These are phyloP conservation scores for Purpureocillium takamizusanense DNA, from an alignment of 2,329 filamentous ascomycete species.

Conservation along the genomic window DNA sequence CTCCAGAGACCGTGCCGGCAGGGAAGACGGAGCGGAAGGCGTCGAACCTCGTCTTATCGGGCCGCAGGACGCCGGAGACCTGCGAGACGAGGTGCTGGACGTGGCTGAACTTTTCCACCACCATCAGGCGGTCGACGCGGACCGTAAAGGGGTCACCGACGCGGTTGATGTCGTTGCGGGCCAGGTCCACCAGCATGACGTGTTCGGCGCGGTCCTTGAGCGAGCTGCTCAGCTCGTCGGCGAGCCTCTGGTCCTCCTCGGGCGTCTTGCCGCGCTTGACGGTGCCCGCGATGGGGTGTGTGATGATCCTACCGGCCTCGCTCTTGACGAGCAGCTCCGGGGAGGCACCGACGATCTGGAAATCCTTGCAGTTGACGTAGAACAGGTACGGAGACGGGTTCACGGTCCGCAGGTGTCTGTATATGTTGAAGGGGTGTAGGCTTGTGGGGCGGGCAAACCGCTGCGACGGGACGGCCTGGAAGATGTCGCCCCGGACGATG, in stretches of 20 bases:
- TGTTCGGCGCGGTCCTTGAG: conserved; percentile 92
- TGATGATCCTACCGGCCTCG: conserved; percentile 79
- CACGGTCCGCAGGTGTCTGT: conserved; percentile 89
- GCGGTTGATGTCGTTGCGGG: conserved; percentile 92
- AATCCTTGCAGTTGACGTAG: conserved; percentile 84
- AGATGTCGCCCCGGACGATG: conserved; percentile 87
- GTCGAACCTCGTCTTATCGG: conserved; percentile 82
- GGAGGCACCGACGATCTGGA: conserved; percentile 91
- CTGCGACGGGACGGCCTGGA: conserved; percentile 94
- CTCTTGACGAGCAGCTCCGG: conserved; percentile 92
- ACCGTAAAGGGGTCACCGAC: conserved; percentile 87
- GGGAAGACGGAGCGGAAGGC: conserved; percentile 96
- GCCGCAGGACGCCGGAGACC: conserved; percentile 80
- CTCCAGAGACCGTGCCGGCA: conserved; percentile 88
- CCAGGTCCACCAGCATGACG: conserved; percentile 95
- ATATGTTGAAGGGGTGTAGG: conserved; percentile 96
- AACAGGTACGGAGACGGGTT: conserved; percentile 98
- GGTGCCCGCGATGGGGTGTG: conserved; percentile 93
- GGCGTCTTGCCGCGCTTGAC: conserved; percentile 75
- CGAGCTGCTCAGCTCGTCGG: conserved; percentile 65
- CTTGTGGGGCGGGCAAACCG: conserved; percentile 81
- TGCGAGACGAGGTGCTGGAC: conserved; percentile 96
- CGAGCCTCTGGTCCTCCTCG: conserved; percentile 74
- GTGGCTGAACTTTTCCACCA: conserved; percentile 88
- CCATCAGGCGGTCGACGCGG: conserved; percentile 88